Base-by-base conservation (phyloP, 495 filamentous ascomycete genomes). In the Cercophora newfieldiana region DNA sequence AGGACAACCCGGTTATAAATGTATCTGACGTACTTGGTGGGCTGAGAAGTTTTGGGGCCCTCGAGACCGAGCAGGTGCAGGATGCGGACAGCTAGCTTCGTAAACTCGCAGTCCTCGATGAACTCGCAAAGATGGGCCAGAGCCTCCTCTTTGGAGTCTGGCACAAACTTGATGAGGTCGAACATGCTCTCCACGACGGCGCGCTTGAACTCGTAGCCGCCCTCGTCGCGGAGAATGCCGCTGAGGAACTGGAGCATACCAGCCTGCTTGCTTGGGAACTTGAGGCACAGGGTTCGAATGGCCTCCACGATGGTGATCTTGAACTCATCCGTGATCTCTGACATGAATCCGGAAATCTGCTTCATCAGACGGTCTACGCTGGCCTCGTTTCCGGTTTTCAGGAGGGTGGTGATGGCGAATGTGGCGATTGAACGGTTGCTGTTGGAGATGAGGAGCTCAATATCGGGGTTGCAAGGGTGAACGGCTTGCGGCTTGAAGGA, bases 231-330 rank as follows among this genome's bases (percentile, higher is more conserved):
- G 58, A 99, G 80, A 49, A 98, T 96, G 25, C 93, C 91, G 73
- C 94, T 97, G 60, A 99, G 80, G 86, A 99, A 98, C 25, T 90
- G 84, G 31, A 99, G 89, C 93, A 99, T 98, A 68, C 94, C 94
- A 47, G 94, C 94, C 79, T 98, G 96, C 78, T 99, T 98, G 83
- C 86, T 93, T 12, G 94, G 94, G 79, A 99, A 99, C 78, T 99
- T 99, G 69, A 99, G 82, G 75, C 94, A 97, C 24, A 99, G 79
- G 6, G 95, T 97, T 48, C 96, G 89, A 70, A 98, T 97, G 44
- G 95, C 96, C 79, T 98, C 95, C 37, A 99, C 94, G 74, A 99
- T 96, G 37, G 96, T 98, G 73, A 99, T 96, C 81, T 98, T 98
- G 83, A 99, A 99, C 77, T 98, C 95, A 75, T 99, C 94, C 7